phyloP scores from a whole-genome alignment of 768 basidiomycete species.

The Serendipita sp. region DNA sequence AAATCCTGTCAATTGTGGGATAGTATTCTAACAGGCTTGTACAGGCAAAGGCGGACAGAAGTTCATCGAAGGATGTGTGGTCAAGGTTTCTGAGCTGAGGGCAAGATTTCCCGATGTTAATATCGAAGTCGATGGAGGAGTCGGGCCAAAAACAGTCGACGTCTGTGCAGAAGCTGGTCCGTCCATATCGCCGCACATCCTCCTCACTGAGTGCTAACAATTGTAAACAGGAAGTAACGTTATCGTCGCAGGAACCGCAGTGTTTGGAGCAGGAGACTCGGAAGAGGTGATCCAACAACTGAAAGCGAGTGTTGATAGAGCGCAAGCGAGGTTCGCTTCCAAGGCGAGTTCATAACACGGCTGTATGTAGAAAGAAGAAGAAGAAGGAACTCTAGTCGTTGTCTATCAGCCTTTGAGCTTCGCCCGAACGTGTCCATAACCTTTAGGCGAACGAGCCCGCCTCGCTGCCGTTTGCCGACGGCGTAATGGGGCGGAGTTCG shows the following conservation, averaged over 20 bases:
- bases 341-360: background rate
- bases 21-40: background rate
- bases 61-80: conserved; percentile 82
- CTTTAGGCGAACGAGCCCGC: background rate
- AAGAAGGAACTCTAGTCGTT: background rate
- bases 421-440: background rate
- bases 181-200: conserved; percentile 13
- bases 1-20: background rate
- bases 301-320: conserved; percentile 52
- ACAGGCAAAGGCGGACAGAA: conserved; percentile 88
- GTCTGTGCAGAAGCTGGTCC: conserved; percentile 79
- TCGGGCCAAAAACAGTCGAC: conserved; percentile 80
- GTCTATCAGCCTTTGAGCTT: no score
- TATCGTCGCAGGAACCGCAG: conserved; percentile 93
- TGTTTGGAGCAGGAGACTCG: conserved; percentile 72
- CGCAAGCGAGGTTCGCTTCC: conserved; percentile 34
- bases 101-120: conserved; percentile 83
- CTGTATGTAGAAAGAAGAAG: background rate
- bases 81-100: conserved; percentile 84
- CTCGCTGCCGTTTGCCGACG: background rate
- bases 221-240: conserved; percentile 75
- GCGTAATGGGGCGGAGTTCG: background rate
- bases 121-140: conserved; percentile 96
- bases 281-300: conserved; percentile 59
- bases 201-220: background rate